These are phyloP conservation scores for Globisporangium nunn DNA, from an alignment of 352 stramenopile genomes.

Conservation along the genomic window DNA sequence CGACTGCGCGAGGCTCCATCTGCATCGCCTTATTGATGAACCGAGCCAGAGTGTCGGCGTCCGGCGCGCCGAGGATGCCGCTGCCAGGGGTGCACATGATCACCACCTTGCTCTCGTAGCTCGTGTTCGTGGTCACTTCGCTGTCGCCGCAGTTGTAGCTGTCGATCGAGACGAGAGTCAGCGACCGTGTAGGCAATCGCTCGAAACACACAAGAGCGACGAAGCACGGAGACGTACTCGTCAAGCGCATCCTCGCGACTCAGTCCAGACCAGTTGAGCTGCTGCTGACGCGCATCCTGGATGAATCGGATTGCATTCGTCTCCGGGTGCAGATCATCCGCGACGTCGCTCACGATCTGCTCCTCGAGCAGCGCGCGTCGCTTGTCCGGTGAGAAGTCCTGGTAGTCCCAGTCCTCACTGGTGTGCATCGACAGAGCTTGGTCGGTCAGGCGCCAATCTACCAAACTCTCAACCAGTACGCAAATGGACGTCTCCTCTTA, in stretches of 20 bases:
- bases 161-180: neutral
- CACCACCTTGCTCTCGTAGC: constrained; percentile 45
- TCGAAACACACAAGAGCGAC: neutral
- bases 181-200: no score
- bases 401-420: constrained; percentile 69
- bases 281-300: constrained; percentile 16
- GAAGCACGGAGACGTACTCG: constrained; percentile 24
- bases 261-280: constrained; percentile 36
- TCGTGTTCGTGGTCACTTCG: constrained; percentile 3
- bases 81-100: constrained; percentile 35
- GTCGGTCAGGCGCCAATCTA: no score
- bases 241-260: constrained; percentile 37
- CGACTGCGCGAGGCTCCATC: constrained; percentile 26
- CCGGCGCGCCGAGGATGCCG: constrained; percentile 48
- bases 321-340: constrained; percentile 29
- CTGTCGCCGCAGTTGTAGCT: constrained; percentile 22
- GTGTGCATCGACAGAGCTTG: neutral
- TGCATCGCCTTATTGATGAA: constrained; percentile 33
- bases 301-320: constrained; percentile 26
- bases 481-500: no score
- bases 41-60: constrained; percentile 32
- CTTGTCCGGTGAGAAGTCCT: constrained; percentile 62
- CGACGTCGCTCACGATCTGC: constrained; percentile 30
- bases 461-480: no score
- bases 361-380: constrained; percentile 49